A percentile compares a stretch with the other conserved stretches of the same genome.
phyloP scores from a whole-genome alignment of 2,329 filamentous ascomycete species.

The Beauveria sp. region DNA sequence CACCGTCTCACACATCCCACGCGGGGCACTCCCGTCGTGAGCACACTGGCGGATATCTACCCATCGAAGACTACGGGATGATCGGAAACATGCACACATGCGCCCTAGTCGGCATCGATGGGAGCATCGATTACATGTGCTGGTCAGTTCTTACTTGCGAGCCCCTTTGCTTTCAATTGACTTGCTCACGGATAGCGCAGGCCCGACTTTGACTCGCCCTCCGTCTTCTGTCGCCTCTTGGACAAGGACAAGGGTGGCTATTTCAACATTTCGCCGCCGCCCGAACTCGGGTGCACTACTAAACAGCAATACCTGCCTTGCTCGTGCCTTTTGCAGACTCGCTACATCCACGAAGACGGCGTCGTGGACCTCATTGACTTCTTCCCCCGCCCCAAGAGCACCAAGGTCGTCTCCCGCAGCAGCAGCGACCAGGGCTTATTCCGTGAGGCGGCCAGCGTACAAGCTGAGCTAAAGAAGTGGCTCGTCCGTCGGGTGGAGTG shows the following conservation, averaged over 20 bases:
- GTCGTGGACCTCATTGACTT: slow-evolving; percentile 69
- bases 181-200: slow-evolving; percentile 27
- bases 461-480: slow-evolving; percentile 62
- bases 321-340: slow-evolving; percentile 67
- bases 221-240: slow-evolving; percentile 65
- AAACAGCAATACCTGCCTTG: slow-evolving; percentile 74
- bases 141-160: slow-evolving; percentile 43
- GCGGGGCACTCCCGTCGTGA: slow-evolving; percentile 25
- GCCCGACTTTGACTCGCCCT: slow-evolving; percentile 74
- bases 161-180: not conserved
- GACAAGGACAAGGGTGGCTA: slow-evolving; percentile 69
- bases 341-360: slow-evolving; percentile 70
- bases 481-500: slow-evolving; percentile 66
- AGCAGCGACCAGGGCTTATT: slow-evolving; percentile 41
- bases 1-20: slow-evolving; percentile 18
- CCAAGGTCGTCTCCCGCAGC: slow-evolving; percentile 40
- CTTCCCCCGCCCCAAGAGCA: slow-evolving; percentile 61
- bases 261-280: slow-evolving; percentile 57
- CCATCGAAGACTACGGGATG: slow-evolving; percentile 71
- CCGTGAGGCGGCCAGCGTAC: slow-evolving; percentile 45
- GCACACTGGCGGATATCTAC: slow-evolving; percentile 43
- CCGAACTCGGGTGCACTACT: slow-evolving; percentile 50
- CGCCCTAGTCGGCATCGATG: slow-evolving; percentile 66
- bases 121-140: slow-evolving; percentile 71
- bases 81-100: slow-evolving; percentile 77